phyloP scores from a whole-genome alignment of 106 monocot species.

The Xerophyta viscosa region DNA sequence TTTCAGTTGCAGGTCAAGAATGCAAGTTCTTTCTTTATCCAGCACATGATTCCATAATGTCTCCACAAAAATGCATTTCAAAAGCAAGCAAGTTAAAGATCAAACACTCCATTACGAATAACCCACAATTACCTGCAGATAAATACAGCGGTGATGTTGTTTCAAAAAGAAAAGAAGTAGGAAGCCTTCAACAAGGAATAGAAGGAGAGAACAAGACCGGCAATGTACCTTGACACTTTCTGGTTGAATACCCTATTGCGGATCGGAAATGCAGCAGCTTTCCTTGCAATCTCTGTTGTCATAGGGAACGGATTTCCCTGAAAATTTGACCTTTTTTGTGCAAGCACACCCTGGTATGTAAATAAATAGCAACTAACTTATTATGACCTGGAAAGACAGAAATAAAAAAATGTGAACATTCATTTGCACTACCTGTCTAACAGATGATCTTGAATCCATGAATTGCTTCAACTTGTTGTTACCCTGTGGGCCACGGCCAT shows the following conservation, averaged over 20 bases:
- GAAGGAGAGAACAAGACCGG: not conserved
- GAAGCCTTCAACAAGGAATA: not conserved
- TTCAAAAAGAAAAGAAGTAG: not conserved
- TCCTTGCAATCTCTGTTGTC: constrained; percentile 51
- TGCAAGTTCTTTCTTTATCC: no score
- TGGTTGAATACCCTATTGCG: constrained; percentile 28
- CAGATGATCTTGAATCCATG: constrained; percentile 68
- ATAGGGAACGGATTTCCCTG: constrained; percentile 47
- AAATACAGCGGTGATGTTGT: no score
- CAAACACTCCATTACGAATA: not conserved
- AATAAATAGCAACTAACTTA: not conserved
- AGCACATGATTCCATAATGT: no score
- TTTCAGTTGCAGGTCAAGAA: no score
- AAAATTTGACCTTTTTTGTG: constrained; percentile 69
- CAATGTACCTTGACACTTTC: constrained; percentile 48
- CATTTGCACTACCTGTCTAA: constrained; percentile 60
- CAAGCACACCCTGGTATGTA: constrained; percentile 52
- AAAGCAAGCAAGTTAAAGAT: not conserved
- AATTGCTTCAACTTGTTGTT: constrained; percentile 45
- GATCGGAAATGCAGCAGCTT: constrained; percentile 36
- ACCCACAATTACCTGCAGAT: not conserved
- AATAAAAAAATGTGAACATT: not conserved
- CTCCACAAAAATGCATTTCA: no score
- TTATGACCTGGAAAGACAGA: not conserved
- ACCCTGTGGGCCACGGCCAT: constrained; percentile 30